Evolutionary conservation across 2,329 filamentous ascomycete species (phyloP), one percentile per base, ranked within the genome.

Genomic region (Aspergillus spinulosporus): DNA sequence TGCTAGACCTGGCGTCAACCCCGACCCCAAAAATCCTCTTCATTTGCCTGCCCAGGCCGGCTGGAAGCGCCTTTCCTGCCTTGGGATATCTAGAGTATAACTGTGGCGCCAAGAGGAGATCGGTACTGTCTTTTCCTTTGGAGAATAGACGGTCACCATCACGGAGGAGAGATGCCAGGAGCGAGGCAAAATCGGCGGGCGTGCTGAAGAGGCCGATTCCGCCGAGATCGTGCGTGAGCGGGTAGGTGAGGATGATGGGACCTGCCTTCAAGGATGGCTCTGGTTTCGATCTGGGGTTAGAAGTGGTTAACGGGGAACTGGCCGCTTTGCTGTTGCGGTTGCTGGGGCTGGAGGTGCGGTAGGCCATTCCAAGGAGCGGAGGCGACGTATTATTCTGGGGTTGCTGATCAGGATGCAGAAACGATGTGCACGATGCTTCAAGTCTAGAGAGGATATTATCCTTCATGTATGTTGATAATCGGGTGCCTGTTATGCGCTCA

Each of bases 121-220:
- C 29, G 7, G 44, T 9, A n/a, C 39, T 34, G 4, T 32, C 39
- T 9, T 34, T 7, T 14, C 40, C 40, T 5, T 39, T 14, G 3
- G 7, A 6, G 5, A 51, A 26, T 8, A 51, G 9, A 1, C 28
- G 9, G n/a, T 11, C 29, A 4, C 49, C 49, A 3, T 39, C 39
- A 5, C n/a, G 39, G 8, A 51, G 39, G 11, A 51, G 14, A 5
- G 49, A 8, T 3, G 39, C 12, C 12, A 51, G 39, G 2, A 51
- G 9, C 26, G 5, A 28, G n/a, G n/a, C 34, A 29, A 43, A 51
- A 37, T 51, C 49, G 7, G 9, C 12, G 3, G 49, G 39, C 3
- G 49, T 51, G 49, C 39, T 43, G 14, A 51, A 51, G 39, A 51
- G 39, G 5, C 49, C 49, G n/a, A 44, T 44, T 21, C 49, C 49